Base-by-base conservation (phyloP, 2,329 filamentous ascomycete species). In the Didymellaceae sp. region DNA sequence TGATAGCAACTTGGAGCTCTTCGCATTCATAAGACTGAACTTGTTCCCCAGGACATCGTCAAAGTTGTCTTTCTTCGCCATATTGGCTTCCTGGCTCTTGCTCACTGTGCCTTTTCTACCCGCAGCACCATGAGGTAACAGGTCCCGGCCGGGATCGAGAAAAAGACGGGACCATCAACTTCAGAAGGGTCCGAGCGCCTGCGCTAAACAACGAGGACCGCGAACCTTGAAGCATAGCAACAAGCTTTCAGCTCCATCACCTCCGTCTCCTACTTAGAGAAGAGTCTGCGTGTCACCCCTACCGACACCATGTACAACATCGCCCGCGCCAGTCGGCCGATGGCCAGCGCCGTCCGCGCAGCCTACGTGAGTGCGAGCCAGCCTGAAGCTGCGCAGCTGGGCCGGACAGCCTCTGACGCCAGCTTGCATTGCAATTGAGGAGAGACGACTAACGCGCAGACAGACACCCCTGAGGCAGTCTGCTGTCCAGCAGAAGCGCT, bases 281-380 rank as follows among this genome's bases (percentile, higher is more conserved):
- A 33, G 45, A 31, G 46, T 45, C 58, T 55, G 57, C 58, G 63
- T 65, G 63, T 68, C 65, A 65, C 45, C 52, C 39, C 48, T 16
- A 56, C 55, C 72, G 68, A 66, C 77, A 83, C 68, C 70, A 97
- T 96, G 91, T 95, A 91, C 82, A 94, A 88, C 78, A 80, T 96
- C 75, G 88, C 88, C 75, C 87, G 91, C 80, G 67, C 64, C 62
- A 53, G 49, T 35, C 85, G 88, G 77, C 87, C 88, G 75, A 80
- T 93, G 79, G 86, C 88, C 75, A 86, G 89, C 78, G 89, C 88
- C 77, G 77, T 95, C 75, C 87, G 86, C 77, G 85, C 88, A 74
- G 84, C 85, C 76, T 88, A 86, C 82, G 91, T 92, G 78, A 75
- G 82, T 77, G 41, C 40, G 39, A 38, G 45, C 30, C 42, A 52